Percentiles rank a stretch among this genome's conserved stretches.
These are phyloP conservation scores for Erigeron canadensis DNA, from an alignment of 129 eudicot species.

Conservation along the genomic window DNA sequence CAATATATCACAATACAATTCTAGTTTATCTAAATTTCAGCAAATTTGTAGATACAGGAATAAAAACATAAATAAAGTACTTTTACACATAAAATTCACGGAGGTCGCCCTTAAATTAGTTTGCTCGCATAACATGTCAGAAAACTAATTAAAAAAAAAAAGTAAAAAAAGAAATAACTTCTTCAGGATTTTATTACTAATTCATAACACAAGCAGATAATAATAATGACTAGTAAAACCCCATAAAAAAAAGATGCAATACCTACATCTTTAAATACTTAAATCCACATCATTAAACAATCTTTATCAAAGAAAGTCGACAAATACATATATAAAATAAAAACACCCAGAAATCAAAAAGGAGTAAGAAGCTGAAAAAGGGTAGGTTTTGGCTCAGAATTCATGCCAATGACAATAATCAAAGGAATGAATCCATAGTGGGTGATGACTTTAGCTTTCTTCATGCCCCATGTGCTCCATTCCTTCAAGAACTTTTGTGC, in stretches of 20 bases:
- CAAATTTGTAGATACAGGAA: no score
- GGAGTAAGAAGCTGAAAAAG: constrained; percentile 75
- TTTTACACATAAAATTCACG: no score
- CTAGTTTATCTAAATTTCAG: no score
- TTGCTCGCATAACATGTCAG: no score
- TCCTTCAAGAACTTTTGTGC: constrained; percentile 64
- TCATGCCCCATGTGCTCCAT: constrained; percentile 78
- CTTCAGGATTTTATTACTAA: no score
- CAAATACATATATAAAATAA: constrained; percentile 2
- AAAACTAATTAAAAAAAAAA: no score
- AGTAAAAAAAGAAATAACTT: no score
- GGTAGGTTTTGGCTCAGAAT: constrained; percentile 80
- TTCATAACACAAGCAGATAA: constrained; percentile 12
- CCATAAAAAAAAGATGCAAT: not conserved
- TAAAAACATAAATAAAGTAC: no score
- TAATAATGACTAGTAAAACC: not conserved
- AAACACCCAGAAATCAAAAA: constrained; percentile 26
- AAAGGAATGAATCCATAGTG: constrained; percentile 86
- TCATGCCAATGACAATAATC: constrained; percentile 82
- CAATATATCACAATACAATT: no score
- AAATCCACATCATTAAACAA: not conserved
- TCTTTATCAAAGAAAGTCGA: constrained; percentile 9
- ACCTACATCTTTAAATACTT: not conserved
- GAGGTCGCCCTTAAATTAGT: no score
- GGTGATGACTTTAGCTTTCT: constrained; percentile 76